Base-by-base conservation (phyloP, 371 early-diverging fungal genomes). In the Coemansia sp. region DNA sequence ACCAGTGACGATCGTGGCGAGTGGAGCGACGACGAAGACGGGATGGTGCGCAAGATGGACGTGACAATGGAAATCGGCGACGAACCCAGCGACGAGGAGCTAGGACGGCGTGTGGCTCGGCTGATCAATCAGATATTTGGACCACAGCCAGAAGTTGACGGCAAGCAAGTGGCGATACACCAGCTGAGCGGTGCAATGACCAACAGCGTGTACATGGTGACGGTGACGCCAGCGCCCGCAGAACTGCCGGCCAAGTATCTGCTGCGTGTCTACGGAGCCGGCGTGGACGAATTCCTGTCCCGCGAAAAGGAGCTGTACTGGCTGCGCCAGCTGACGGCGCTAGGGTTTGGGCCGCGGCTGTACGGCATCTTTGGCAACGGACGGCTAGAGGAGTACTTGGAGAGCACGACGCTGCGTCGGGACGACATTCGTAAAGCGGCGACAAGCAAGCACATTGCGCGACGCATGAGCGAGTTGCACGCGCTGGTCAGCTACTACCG, bases 321-420 rank as follows among this genome's bases (percentile, higher is more conserved):
- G 90, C 77, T 94, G 36, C 65, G 77, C 42, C 85, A 87, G 46
- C 71, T 95, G 29, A 87, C 90, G 10, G 79, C 80, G 2, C 77
- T 88, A 49, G 83, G 87, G 1, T 84, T 92, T 29, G 94, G 94
- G 9, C 93, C 95, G 5, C 81, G 80, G 7, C 65, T 95, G 37
- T 75, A 92, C n/a, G 92, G 86, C 0, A 86, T 85, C n/a, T 95
- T 94, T 79, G 84, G 82, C 36, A 95, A 95, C 61, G 95, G 95
- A 9, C 82, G 95, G 12, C 82, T 95, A 55, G 95, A 95, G 66
- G 86, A 94, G 72, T 95, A 84, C 62, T 77, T 95, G 2, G 87
- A 90, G 37, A 88, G 90, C 40, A 81, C 80, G 0, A 92, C 93
- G 1, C 72, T 94, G 54, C 85, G 83, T 0, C 81, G 80, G 52